phyloP scores from a whole-genome alignment of 805 yeast genomes.

The Schwanniomyces pseudopolymorphus region DNA sequence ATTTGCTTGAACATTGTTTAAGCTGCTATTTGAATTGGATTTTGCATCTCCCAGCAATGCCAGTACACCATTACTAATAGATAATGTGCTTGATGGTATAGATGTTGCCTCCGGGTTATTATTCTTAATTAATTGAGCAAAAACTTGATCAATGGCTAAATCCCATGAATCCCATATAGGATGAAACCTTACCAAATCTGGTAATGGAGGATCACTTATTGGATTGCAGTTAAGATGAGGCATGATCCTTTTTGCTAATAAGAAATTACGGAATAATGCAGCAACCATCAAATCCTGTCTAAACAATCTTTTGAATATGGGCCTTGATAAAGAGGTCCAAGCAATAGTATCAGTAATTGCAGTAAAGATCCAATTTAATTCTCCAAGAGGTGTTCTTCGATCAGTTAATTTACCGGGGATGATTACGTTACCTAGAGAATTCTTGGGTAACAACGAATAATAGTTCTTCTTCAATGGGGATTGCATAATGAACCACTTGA shows the following conservation, averaged over 20 bases:
- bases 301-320: slow-evolving; percentile 83
- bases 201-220: slow-evolving; percentile 87
- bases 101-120: slow-evolving; percentile 22
- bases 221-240: slow-evolving; percentile 93
- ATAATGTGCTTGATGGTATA: slow-evolving; percentile 17
- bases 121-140: slow-evolving; percentile 62
- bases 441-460: slow-evolving; percentile 45
- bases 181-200: slow-evolving; percentile 76
- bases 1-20: slow-evolving; percentile 5
- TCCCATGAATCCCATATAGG: slow-evolving; percentile 99
- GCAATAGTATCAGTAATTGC: slow-evolving; percentile 98
- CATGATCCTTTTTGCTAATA: slow-evolving; percentile 91
- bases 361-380: slow-evolving; percentile 94
- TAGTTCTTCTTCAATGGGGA: slow-evolving; percentile 60
- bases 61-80: slow-evolving; percentile 14
- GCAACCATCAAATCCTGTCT: slow-evolving; percentile 97
- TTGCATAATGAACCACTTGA: slow-evolving; percentile 88
- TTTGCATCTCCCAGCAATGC: background rate
- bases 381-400: slow-evolving; percentile 93
- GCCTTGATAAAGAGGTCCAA: slow-evolving; percentile 88
- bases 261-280: slow-evolving; percentile 87
- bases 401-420: slow-evolving; percentile 93
- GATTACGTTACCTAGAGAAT: slow-evolving; percentile 55
- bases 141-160: slow-evolving; percentile 90
- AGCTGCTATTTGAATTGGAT: background rate